phyloP scores from a whole-genome alignment of 2,329 filamentous ascomycete genomes.

The Verticillium nonalfalfae region DNA sequence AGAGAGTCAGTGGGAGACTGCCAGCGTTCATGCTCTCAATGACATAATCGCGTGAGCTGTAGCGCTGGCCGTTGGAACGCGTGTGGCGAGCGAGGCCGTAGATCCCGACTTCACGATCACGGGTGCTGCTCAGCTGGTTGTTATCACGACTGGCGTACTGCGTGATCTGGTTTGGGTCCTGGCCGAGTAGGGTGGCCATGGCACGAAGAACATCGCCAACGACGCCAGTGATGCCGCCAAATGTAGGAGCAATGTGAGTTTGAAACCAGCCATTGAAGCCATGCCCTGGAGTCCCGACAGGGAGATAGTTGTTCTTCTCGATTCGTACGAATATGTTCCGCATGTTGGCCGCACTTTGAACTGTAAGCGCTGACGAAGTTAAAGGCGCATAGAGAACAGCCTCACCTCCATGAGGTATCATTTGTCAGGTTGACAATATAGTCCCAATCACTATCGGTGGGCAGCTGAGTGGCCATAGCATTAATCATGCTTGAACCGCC shows the following conservation, averaged over 20 bases:
- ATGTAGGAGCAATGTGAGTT: slow-evolving; percentile 9
- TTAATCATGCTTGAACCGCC: slow-evolving; percentile 27
- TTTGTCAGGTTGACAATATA: slow-evolving; percentile 41
- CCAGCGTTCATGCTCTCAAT: slow-evolving; percentile 18
- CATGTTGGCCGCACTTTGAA: slow-evolving; percentile 26
- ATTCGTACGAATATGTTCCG: slow-evolving; percentile 38
- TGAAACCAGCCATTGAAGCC: slow-evolving; percentile 37
- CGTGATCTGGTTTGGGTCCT: not conserved
- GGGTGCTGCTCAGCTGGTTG: slow-evolving; percentile 11
- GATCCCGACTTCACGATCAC: slow-evolving; percentile 19
- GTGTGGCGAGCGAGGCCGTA: slow-evolving; percentile 18
- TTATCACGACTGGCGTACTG: slow-evolving; percentile 7
- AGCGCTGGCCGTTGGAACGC: slow-evolving; percentile 18
- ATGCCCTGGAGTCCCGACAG: slow-evolving; percentile 29
- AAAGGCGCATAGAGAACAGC: not conserved
- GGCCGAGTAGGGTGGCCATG: slow-evolving; percentile 1
- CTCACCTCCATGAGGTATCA: slow-evolving; percentile 39
- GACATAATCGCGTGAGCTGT: slow-evolving; percentile 17
- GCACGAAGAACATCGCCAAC: not conserved
- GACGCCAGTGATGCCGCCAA: not conserved
- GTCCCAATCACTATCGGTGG: slow-evolving; percentile 42
- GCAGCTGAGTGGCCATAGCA: slow-evolving; percentile 37
- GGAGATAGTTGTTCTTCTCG: slow-evolving; percentile 39
- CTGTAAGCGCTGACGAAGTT: not conserved
- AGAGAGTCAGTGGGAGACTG: slow-evolving; percentile 28